phyloP scores from a whole-genome alignment of 2,329 filamentous ascomycete genomes.

The Cladosporium sp. region DNA sequence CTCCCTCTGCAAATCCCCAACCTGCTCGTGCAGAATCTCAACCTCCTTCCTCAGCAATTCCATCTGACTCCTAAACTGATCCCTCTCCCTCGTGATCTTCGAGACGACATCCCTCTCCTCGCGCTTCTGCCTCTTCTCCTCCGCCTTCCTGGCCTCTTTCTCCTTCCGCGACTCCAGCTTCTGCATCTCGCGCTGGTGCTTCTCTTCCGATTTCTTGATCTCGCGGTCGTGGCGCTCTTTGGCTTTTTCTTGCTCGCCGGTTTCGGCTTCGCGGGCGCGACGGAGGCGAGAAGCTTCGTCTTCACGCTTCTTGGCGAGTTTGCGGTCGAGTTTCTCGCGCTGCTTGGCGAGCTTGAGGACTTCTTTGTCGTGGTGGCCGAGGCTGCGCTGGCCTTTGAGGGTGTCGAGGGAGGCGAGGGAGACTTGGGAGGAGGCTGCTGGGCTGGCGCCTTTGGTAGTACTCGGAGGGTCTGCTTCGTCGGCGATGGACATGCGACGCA shows the following conservation, averaged over 20 bases:
- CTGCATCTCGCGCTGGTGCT: slow-evolving; percentile 62
- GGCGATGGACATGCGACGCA: slow-evolving; percentile 37
- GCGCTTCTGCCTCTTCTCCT: slow-evolving; percentile 50
- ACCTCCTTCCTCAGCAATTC: slow-evolving; percentile 54
- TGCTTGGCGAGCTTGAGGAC: slow-evolving; percentile 64
- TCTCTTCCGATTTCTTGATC: slow-evolving; percentile 64
- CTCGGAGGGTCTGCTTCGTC: slow-evolving; percentile 29
- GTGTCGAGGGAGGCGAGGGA: slow-evolving; percentile 23
- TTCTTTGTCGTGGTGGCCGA: slow-evolving; percentile 59
- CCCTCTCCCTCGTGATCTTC: slow-evolving; percentile 51
- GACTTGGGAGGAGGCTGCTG: slow-evolving; percentile 31
- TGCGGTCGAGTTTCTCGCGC: slow-evolving; percentile 64
- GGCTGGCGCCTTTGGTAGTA: slow-evolving; percentile 7
- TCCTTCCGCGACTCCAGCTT: slow-evolving; percentile 51
- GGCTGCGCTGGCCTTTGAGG: slow-evolving; percentile 23
- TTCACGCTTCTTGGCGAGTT: slow-evolving; percentile 59
- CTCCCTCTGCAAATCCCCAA: slow-evolving; percentile 59
- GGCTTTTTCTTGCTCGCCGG: slow-evolving; percentile 57
- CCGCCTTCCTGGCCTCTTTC: slow-evolving; percentile 45
- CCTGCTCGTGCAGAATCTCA: slow-evolving; percentile 52
- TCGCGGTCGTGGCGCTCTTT: slow-evolving; percentile 68
- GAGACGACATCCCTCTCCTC: slow-evolving; percentile 51
- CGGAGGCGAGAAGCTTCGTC: slow-evolving; percentile 52
- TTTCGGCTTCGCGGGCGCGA: slow-evolving; percentile 41
- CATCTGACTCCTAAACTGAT: slow-evolving; percentile 49